Conservation (phyloP, 73 alveolate genomes). For the Paramecium pentaurelia region DNA sequence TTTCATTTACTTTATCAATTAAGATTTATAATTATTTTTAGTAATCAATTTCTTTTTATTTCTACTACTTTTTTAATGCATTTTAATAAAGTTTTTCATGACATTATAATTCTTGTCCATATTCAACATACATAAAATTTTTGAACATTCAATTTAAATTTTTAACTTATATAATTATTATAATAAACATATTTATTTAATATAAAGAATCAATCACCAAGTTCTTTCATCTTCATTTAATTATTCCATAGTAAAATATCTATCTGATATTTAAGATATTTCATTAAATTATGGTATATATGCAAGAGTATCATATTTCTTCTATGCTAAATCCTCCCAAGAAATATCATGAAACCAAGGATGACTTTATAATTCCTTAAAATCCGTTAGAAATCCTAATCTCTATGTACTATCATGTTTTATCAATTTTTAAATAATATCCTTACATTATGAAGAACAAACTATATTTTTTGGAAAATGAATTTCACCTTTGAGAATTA, state of each 20-base stretch:
- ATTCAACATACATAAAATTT: not conserved
- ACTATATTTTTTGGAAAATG: slow-evolving; percentile 37
- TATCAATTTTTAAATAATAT: not conserved
- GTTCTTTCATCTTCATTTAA: slow-evolving; percentile 27
- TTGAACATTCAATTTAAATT: not conserved
- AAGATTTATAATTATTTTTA: not conserved
- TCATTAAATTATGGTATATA: not conserved
- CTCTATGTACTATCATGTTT: not conserved
- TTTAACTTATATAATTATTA: not conserved
- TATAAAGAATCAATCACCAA: slow-evolving; percentile 30
- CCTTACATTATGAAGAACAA: slow-evolving; percentile 21
- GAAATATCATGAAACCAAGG: slow-evolving; percentile 56
- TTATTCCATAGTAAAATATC: slow-evolving; percentile 21
- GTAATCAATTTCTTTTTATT: not conserved
- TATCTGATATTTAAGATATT: not conserved
- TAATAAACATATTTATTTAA: not conserved
- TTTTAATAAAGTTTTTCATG: slow-evolving; percentile 7
- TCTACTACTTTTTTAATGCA: not conserved
- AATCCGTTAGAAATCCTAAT: slow-evolving; percentile 42
- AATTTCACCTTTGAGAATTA: not conserved
- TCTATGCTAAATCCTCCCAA: slow-evolving; percentile 36
- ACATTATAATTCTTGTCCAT: not conserved
- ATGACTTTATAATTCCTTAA: slow-evolving; percentile 44
- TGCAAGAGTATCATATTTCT: not conserved
- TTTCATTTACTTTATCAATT: not conserved